Base-by-base conservation (phyloP, 345 rosid species). In the Hirschfeldia incana region DNA sequence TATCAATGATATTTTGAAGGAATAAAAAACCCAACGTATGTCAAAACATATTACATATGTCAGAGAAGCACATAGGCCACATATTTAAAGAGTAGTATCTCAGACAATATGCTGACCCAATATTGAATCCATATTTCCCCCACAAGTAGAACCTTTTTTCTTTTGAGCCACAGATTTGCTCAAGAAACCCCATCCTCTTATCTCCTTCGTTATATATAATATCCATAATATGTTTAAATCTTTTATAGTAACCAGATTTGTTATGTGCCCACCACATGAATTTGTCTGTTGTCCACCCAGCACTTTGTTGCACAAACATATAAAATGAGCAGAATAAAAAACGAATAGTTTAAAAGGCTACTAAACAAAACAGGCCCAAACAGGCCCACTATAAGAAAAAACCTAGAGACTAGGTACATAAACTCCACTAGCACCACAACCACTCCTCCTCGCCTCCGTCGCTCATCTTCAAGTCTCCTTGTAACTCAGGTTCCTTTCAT, bases 401-500 rank as follows among this genome's bases (percentile, higher is more conserved):
- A 57, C 61, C 29, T 8, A 57, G 61, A 4, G 29, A 17, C 1
- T 21, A 57, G 1, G 21, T 57, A 57, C 61, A 57, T 57, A 17
- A 8, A 57, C 60, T 57, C 29, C 61, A 57, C 16, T 16, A 16
- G 26, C 60, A 53, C 21, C 27, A n/a, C 60, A 53, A 0, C 28
- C 11, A 8, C 11, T 57, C 29, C 61, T 57, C 3, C 29, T 57
- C 29, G 61, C 29, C 61, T 57, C 61, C 61, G 29, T 57, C 61
- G 29, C 30, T 57, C 61, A 6, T 57, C 81, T 28, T 36, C 76
- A 28, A 67, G 12, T 8, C 69, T 33, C 27, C 60, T 61, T 33
- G 65, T 21, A 62, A 64, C 71, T 70, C 71, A 70, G 81, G 81
- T 77, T 53, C 67, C 21, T 8, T 57, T 16, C 57, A 26, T 42